phyloP scores from a whole-genome alignment of 768 basidiomycete species.

The Xanthoconium stramineum region DNA sequence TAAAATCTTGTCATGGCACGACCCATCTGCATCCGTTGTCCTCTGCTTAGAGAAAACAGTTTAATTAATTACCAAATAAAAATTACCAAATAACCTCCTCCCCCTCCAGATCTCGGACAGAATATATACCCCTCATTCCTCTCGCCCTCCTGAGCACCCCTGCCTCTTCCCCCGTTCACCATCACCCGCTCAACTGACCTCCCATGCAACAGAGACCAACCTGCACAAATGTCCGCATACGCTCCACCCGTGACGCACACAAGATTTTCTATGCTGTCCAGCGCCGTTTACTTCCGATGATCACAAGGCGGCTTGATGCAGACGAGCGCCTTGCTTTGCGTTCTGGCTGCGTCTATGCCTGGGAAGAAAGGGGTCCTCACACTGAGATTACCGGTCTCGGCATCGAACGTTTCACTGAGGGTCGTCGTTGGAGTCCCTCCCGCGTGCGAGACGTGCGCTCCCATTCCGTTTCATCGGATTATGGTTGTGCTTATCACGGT shows the following conservation, averaged over 20 bases:
- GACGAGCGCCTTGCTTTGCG: constrained; percentile 63
- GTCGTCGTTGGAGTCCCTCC: constrained; percentile 78
- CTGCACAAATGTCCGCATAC: constrained; percentile 67
- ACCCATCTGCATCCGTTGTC: constrained; percentile 12
- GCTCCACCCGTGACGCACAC: constrained; percentile 74
- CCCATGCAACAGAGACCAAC: constrained; percentile 66
- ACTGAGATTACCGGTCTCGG: constrained; percentile 74
- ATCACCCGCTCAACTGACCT: constrained; percentile 1
- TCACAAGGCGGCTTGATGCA: constrained; percentile 72
- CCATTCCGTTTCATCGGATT: not conserved
- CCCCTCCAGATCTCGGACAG: constrained; percentile 30
- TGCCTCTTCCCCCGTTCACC: constrained; percentile 12
- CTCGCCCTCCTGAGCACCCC: constrained; percentile 1
- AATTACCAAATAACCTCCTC: constrained; percentile 28
- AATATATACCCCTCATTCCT: constrained; percentile 32
- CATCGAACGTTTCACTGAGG: constrained; percentile 85
- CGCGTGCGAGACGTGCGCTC: constrained; percentile 72
- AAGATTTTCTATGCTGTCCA: constrained; percentile 76
- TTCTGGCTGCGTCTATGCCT: constrained; percentile 46
- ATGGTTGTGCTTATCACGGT: constrained; percentile 12
- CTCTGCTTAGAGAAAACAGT: constrained; percentile 32
- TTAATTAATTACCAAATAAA: constrained; percentile 37
- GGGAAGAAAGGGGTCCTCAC: constrained; percentile 76
- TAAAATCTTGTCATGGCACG: constrained; percentile 19
- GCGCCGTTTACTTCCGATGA: constrained; percentile 61